Percentiles rank a stretch among this genome's conserved stretches.
Conservation (phyloP, 768 basidiomycete genomes). For the Phaffia tasmanica region DNA sequence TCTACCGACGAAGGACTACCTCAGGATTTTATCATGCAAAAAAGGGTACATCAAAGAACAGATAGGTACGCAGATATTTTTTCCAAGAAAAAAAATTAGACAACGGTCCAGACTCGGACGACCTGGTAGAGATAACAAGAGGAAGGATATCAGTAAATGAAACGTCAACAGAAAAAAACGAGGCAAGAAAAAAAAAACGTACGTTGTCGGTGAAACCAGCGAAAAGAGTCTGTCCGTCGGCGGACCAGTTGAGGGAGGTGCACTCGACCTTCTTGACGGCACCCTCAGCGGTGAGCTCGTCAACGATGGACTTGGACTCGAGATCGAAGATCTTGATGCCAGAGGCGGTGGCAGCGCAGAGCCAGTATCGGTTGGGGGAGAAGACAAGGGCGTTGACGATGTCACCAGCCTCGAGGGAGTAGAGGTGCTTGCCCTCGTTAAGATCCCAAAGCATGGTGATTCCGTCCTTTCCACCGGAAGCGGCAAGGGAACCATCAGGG, state of each 20-base stretch:
- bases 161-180: background rate
- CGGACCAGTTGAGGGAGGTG: conserved; percentile 95
- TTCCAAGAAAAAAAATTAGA: conserved; percentile 26
- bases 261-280: conserved; percentile 66
- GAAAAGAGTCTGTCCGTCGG: conserved; percentile 93
- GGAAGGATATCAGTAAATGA: background rate
- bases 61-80: too few species aligned
- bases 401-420: conserved; percentile 97
- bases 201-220: conserved; percentile 79
- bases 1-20: too few species aligned
- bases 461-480: conserved; percentile 98
- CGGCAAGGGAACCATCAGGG: conserved; percentile 95
- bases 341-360: conserved; percentile 93
- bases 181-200: background rate
- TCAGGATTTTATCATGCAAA: too few species aligned
- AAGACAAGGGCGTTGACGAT: conserved; percentile 98
- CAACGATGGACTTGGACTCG: conserved; percentile 99
- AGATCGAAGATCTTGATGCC: conserved; percentile 99
- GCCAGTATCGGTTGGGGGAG: conserved; percentile 99
- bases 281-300: conserved; percentile 95
- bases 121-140: conserved; percentile 28
- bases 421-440: conserved; percentile 99
- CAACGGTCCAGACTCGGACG: conserved; percentile 84
- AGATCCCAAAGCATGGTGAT: conserved; percentile 99
- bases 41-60: too few species aligned